Evolutionary conservation across 2,329 filamentous ascomycete genomes (phyloP), one percentile per base, ranked within the genome.

Genomic region (Penicillium sp.): DNA sequence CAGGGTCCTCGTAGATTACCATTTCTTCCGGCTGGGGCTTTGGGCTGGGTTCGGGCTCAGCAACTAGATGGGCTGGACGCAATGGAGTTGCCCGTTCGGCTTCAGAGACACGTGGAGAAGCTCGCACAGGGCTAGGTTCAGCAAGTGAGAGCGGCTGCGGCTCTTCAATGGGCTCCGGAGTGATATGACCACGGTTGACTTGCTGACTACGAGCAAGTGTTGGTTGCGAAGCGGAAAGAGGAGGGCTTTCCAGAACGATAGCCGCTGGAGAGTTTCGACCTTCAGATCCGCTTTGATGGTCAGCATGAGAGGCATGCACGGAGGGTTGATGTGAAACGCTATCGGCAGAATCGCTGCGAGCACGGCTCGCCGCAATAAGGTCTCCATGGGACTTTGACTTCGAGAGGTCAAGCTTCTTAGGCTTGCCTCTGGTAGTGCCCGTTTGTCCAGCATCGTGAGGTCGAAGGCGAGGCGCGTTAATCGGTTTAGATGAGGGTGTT

Each of bases 271-370:
- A 78, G 57, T 82, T 81, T 1, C 83, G 83, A 64, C 85, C 84
- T 70, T 86, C 84, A 65, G 84, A 85, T 30, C 84, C 82, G 56
- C 81, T 81, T 3, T 84, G 57, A 13, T 58, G 59, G 35, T 65
- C 65, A 24, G 56, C 47, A 6, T 67, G 53, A 15, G 37, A 53
- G 17, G 50, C 58, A 44, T 61, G 60, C 49, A 35, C 28, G n/a
- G 62, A 58, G 7, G 58, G 54, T n/a, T 59, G 61, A 38, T 64
- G 57, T 10, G 51, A 51, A 13, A 65, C 42, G 45, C 65, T 68
- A 22, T 76, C 68, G 42, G 66, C 60, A 10, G 69, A 70, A 49
- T 71, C 65, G 58, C 66, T 70, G 38, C 66, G 65, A 28, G 63
- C 62, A 55, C 60, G 76, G 53, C 67, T 69, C 10, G 73, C 72